These are phyloP conservation scores for Alternaria sp. DNA, from an alignment of 2,329 filamentous ascomycete genomes.

Conservation along the genomic window DNA sequence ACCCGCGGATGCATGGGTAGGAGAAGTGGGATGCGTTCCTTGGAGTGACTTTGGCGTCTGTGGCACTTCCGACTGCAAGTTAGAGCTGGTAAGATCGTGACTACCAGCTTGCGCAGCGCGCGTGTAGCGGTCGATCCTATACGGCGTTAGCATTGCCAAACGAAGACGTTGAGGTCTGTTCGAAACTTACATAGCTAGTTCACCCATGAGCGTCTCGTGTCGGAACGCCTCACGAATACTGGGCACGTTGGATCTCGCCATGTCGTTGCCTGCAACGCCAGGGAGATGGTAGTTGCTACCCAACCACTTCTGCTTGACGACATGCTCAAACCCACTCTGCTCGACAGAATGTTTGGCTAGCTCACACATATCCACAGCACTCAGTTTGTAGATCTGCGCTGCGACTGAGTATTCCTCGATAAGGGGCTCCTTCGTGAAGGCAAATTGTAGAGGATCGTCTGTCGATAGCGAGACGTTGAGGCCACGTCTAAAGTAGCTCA, in stretches of 20 bases:
- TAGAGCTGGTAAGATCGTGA: slow-evolving; percentile 43
- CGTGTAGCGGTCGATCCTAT: slow-evolving; percentile 53
- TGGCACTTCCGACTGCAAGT: slow-evolving; percentile 40
- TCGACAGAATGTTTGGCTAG: slow-evolving; percentile 93
- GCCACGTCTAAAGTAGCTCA: slow-evolving; percentile 93
- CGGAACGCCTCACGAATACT: slow-evolving; percentile 90
- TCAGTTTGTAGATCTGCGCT: slow-evolving; percentile 97
- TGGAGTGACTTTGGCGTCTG: slow-evolving; percentile 41
- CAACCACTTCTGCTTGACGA: slow-evolving; percentile 90
- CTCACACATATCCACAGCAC: slow-evolving; percentile 97
- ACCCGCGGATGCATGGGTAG: slow-evolving; percentile 49
- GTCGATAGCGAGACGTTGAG: slow-evolving; percentile 96
- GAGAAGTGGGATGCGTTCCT: slow-evolving; percentile 45
- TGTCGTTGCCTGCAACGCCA: slow-evolving; percentile 84
- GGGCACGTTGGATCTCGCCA: slow-evolving; percentile 95
- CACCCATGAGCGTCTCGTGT: slow-evolving; percentile 82
- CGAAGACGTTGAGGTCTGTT: not conserved
- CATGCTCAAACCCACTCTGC: slow-evolving; percentile 91
- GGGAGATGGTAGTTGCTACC: slow-evolving; percentile 78
- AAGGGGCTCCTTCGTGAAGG: slow-evolving; percentile 95
- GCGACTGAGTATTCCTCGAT: slow-evolving; percentile 99
- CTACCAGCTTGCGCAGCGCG: slow-evolving; percentile 38
- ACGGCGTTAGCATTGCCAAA: not conserved
- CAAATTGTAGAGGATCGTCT: slow-evolving; percentile 96
- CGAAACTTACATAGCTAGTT: slow-evolving; percentile 76